Evolutionary conservation across 257 asterid genomes (phyloP).

Genomic region (Solanum lycopersicoides): DNA sequence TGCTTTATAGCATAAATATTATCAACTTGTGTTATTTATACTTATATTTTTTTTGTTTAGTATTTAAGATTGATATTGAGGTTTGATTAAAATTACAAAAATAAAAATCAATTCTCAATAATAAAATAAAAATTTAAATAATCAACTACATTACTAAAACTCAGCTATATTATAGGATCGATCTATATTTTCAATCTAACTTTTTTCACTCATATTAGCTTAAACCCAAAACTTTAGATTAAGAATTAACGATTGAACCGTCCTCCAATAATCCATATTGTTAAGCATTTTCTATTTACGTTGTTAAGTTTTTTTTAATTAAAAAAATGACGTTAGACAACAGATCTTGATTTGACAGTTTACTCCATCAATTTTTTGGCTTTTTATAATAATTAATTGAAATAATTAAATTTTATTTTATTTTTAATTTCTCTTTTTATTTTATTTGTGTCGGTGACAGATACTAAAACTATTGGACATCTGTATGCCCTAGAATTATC

Average conservation of each 20-base stretch:
- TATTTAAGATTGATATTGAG: neutral
- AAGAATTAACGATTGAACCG: neutral
- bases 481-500: neutral
- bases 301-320: neutral
- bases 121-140: neutral
- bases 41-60: neutral
- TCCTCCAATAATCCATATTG: neutral
- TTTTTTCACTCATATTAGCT: neutral
- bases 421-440: neutral
- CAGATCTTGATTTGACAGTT: constrained; percentile 12
- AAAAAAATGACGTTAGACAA: constrained; percentile 11
- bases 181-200: neutral
- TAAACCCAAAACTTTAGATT: too few species aligned
- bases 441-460: neutral
- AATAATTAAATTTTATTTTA: neutral
- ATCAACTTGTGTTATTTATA: neutral
- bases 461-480: neutral
- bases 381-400: neutral
- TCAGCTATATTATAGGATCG: too few species aligned
- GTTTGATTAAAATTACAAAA: neutral
- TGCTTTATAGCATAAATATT: neutral
- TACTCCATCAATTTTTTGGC: neutral
- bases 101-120: fast-evolving
- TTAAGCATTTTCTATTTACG: neutral
- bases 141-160: too few species aligned